These are phyloP conservation scores for Plicaturopsis crispa DNA, from an alignment of 768 basidiomycete genomes.

Conservation along the genomic window DNA sequence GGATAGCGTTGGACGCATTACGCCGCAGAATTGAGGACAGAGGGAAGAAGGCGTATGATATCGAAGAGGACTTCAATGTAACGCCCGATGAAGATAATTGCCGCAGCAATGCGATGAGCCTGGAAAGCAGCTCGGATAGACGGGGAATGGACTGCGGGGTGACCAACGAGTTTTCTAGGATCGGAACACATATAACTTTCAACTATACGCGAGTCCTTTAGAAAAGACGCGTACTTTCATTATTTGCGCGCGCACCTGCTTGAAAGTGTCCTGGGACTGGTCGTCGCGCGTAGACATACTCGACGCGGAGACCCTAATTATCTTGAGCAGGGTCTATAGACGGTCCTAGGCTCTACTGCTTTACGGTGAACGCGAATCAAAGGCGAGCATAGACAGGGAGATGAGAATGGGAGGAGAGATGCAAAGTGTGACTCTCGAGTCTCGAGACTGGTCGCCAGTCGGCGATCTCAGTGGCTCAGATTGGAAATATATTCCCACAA, in stretches of 20 bases:
- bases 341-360: too few species aligned
- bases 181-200: slow-evolving; percentile 74
- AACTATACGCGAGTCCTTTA: slow-evolving; percentile 21
- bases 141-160: slow-evolving; percentile 42
- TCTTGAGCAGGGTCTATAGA: slow-evolving; percentile 15
- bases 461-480: too few species aligned
- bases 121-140: slow-evolving; percentile 43
- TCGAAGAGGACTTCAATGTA: slow-evolving; percentile 47
- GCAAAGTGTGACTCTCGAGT: too few species aligned
- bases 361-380: too few species aligned
- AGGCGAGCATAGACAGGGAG: too few species aligned
- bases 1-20: slow-evolving; percentile 59
- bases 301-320: background rate
- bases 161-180: slow-evolving; percentile 65
- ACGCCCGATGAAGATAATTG: slow-evolving; percentile 28
- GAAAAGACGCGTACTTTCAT: background rate
- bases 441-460: too few species aligned
- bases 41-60: slow-evolving; percentile 85
- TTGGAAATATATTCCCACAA: too few species aligned
- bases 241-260: slow-evolving; percentile 25
- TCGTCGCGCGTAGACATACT: slow-evolving; percentile 5
- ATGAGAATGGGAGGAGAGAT: too few species aligned
- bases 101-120: slow-evolving; percentile 42
- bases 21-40: slow-evolving; percentile 78
- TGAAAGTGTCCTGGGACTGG: slow-evolving; percentile 25